Percentiles rank a stretch among this genome's conserved stretches.
These are phyloP conservation scores for Cladosporium velox DNA, from an alignment of 2,329 filamentous ascomycete species.

Conservation along the genomic window DNA sequence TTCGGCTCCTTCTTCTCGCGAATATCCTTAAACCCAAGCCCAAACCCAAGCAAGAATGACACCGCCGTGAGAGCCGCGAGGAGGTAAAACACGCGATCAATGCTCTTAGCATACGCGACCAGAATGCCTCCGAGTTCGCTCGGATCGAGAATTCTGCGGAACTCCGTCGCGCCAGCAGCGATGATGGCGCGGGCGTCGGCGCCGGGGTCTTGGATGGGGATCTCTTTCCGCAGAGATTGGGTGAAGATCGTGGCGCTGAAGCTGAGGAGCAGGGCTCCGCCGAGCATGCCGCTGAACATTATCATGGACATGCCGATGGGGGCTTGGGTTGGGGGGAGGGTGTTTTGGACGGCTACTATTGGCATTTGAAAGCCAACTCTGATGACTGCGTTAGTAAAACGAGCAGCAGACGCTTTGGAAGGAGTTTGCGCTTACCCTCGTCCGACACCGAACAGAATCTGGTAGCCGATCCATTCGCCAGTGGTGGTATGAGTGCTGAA, in stretches of 20 bases:
- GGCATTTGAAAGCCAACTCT: conserved; percentile 24
- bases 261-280: conserved; percentile 36
- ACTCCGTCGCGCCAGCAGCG: conserved; percentile 47
- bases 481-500: conserved; percentile 44
- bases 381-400: background rate
- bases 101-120: conserved; percentile 44
- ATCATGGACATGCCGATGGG: conserved; percentile 36
- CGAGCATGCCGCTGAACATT: conserved; percentile 37
- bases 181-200: conserved; percentile 41
- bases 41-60: conserved; percentile 43
- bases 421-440: conserved; percentile 26
- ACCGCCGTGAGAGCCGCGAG: conserved; percentile 34
- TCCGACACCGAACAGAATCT: conserved; percentile 52
- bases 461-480: conserved; percentile 56
- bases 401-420: background rate
- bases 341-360: conserved; percentile 35
- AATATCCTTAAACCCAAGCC: conserved; percentile 53
- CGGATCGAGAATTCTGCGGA: conserved; percentile 38
- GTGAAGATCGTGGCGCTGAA: conserved; percentile 37
- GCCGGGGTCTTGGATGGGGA: conserved; percentile 36
- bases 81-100: conserved; percentile 47
- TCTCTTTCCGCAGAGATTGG: conserved; percentile 39
- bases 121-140: conserved; percentile 42
- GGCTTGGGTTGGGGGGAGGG: conserved; percentile 29
- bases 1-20: conserved; percentile 27